phyloP scores from a whole-genome alignment of 371 early-diverging fungal genomes.

The Mortierella sp. region DNA sequence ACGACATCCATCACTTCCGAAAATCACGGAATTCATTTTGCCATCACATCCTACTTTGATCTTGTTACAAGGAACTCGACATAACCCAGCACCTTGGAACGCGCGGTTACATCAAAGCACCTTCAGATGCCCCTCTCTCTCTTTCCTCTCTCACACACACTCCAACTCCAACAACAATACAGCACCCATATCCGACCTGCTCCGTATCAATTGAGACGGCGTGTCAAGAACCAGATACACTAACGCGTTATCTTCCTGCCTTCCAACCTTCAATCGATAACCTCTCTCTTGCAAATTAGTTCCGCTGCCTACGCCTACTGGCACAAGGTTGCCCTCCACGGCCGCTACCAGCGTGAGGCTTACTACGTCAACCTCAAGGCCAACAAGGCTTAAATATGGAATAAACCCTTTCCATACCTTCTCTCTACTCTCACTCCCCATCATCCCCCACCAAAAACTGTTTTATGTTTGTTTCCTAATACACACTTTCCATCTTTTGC shows the following conservation, averaged over 20 bases:
- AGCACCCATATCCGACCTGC: not conserved
- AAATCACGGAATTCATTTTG: not conserved
- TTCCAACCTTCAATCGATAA: not conserved
- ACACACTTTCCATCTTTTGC: not conserved
- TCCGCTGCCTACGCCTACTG: slow-evolving; percentile 38
- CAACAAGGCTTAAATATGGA: slow-evolving; percentile 30
- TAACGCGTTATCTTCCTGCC: not conserved
- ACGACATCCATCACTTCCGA: not conserved
- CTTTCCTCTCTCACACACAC: not conserved
- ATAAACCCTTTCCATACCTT: not conserved
- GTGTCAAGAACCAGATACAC: not conserved
- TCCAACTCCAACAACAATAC: not conserved
- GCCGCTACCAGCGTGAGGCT: slow-evolving; percentile 24
- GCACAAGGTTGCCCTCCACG: slow-evolving; percentile 23
- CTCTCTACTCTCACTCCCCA: not conserved
- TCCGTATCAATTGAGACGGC: not conserved
- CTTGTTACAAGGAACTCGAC: not conserved
- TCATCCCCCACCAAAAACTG: not conserved
- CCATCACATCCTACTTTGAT: not conserved
- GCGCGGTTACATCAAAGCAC: not conserved
- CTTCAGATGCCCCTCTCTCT: not conserved
- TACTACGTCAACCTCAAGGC: slow-evolving; percentile 34
- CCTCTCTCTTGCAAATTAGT: slow-evolving; percentile 10
- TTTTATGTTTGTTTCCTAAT: slow-evolving; percentile 16
- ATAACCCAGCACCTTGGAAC: not conserved